Evolutionary conservation across 2,329 filamentous ascomycete genomes (phyloP).

Genomic region (Fusarium papillatum): DNA sequence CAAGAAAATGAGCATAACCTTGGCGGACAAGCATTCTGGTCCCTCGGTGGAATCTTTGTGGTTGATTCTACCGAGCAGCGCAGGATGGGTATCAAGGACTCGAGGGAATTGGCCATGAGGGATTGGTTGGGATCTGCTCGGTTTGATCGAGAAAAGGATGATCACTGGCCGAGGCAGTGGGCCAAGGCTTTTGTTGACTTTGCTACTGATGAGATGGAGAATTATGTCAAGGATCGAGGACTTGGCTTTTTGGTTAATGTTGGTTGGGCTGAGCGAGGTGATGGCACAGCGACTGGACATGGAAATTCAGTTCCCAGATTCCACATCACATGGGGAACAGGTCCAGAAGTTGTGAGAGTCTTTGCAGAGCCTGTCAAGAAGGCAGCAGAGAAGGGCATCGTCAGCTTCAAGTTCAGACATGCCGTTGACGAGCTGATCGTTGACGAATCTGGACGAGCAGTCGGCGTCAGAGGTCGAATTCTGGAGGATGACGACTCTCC

Average conservation of each 20-base stretch:
- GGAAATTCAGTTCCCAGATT: constrained; percentile 75
- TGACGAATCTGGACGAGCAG: constrained; percentile 64
- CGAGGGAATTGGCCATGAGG: constrained; percentile 67
- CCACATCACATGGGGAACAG: constrained; percentile 73
- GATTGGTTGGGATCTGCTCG: constrained; percentile 71
- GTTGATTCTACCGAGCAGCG: constrained; percentile 70
- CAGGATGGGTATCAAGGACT: constrained; percentile 70
- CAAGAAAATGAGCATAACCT: constrained; percentile 70
- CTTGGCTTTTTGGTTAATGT: constrained; percentile 67
- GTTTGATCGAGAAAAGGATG: constrained; percentile 69
- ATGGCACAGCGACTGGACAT: constrained; percentile 67
- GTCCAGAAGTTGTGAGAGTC: constrained; percentile 70
- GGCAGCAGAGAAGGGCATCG: constrained; percentile 65
- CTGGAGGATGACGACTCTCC: constrained; percentile 63
- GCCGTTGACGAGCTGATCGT: constrained; percentile 68
- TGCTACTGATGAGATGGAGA: constrained; percentile 69
- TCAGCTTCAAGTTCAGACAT: constrained; percentile 69
- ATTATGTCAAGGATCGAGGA: constrained; percentile 67
- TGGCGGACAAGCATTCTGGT: constrained; percentile 75
- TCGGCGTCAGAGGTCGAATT: constrained; percentile 67
- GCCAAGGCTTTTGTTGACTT: constrained; percentile 76
- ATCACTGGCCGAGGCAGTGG: constrained; percentile 71
- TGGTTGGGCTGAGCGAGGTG: constrained; percentile 73
- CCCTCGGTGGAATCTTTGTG: constrained; percentile 71
- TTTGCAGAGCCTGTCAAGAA: constrained; percentile 69